These are phyloP conservation scores for Metschnikowia lunata DNA, from an alignment of 805 yeast genomes.

Conservation along the genomic window DNA sequence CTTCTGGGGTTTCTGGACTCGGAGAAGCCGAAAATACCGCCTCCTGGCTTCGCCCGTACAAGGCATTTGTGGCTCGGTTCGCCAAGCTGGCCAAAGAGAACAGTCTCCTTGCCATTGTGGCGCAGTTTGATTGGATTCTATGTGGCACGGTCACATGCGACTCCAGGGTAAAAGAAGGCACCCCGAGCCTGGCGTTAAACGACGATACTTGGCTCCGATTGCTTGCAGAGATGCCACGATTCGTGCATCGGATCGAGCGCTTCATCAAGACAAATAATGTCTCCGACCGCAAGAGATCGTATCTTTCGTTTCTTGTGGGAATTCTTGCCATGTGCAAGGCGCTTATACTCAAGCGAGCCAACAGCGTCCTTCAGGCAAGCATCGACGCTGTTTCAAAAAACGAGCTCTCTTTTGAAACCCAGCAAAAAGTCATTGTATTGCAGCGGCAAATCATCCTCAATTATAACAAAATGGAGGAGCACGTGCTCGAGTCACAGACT, in stretches of 20 bases:
- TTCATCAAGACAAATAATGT: conserved; percentile 12
- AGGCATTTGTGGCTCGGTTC: conserved; percentile 2
- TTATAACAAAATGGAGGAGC: conserved; percentile 18
- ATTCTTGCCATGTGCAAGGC: conserved; percentile 28
- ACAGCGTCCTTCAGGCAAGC: conserved; percentile 9
- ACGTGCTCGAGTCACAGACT: conserved; percentile 27
- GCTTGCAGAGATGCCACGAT: conserved; percentile 10
- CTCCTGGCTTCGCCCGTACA: conserved; percentile 2
- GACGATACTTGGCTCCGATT: conserved; percentile 12
- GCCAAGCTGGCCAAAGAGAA: conserved; percentile 11
- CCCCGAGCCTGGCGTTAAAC: not conserved
- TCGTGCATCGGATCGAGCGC: conserved; percentile 15
- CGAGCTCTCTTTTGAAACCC: not conserved
- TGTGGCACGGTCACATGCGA: conserved; percentile 9
- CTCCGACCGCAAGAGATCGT: conserved; percentile 12
- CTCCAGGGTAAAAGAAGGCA: not conserved
- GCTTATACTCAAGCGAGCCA: conserved; percentile 28
- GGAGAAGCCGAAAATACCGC: not conserved
- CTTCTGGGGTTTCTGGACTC: not conserved
- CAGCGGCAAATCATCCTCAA: conserved; percentile 26
- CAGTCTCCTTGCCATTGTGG: conserved; percentile 17
- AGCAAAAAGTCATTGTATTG: conserved; percentile 23
- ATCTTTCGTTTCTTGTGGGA: conserved; percentile 19
- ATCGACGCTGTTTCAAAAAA: not conserved
- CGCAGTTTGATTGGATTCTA: conserved; percentile 19